Conservation (phyloP, 176 grass and related monocot genomes). For the Juncus inflexus region DNA sequence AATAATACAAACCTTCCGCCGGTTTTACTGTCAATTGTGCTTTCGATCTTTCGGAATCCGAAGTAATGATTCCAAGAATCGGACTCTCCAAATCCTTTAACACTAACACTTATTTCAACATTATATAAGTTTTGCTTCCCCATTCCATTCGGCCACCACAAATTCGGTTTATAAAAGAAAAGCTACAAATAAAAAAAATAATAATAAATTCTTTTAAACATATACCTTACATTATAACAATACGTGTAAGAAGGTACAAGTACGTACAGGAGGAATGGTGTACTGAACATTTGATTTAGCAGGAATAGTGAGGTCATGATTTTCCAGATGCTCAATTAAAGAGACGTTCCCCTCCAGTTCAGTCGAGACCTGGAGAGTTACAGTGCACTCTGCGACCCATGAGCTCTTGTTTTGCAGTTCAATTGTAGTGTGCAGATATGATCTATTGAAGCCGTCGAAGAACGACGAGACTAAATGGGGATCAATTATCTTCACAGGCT, state of each 20-base stretch:
- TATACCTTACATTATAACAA: not conserved
- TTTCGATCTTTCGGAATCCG: constrained; percentile 85
- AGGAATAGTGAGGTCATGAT: constrained; percentile 49
- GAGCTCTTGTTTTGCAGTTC: constrained; percentile 89
- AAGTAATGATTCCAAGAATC: constrained; percentile 83
- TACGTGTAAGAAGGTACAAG: constrained; percentile 3
- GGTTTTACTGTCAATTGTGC: constrained; percentile 63
- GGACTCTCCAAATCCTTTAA: constrained; percentile 79
- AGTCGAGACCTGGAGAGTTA: constrained; percentile 67
- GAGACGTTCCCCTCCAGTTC: constrained; percentile 72
- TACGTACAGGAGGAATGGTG: constrained; percentile 80
- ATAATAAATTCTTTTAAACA: not conserved
- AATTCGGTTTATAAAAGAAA: constrained; percentile 95
- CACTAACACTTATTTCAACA: constrained; percentile 74
- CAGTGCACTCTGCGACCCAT: constrained; percentile 57
- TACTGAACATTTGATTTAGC: constrained; percentile 52
- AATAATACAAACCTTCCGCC: constrained; percentile 88
- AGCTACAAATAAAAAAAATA: constrained; percentile 39
- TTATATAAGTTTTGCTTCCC: constrained; percentile 77
- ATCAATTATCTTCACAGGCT: constrained; percentile 84
- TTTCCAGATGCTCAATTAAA: constrained; percentile 82
- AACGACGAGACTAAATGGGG: constrained; percentile 87
- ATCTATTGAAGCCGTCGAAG: constrained; percentile 78
- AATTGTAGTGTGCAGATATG: constrained; percentile 85
- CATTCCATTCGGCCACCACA: constrained; percentile 99